These are phyloP conservation scores for Suillus alpinus DNA, from an alignment of 768 basidiomycete genomes.

Conservation along the genomic window DNA sequence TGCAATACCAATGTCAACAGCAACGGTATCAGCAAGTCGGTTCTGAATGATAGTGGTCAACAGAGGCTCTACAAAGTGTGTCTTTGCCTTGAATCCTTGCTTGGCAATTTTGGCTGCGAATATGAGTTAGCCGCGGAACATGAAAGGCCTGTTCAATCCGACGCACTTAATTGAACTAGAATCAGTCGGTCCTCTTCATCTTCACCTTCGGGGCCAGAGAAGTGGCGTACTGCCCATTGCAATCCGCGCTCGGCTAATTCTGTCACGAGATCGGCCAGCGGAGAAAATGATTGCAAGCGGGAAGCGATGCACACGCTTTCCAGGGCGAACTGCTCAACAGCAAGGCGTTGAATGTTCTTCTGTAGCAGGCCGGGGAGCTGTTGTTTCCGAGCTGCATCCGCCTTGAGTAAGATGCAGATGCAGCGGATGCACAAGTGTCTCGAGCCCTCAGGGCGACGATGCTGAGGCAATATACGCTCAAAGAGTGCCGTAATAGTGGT, in stretches of 20 bases:
- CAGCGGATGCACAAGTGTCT: conserved; percentile 19
- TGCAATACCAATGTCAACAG: conserved; percentile 42
- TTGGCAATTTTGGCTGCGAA: conserved; percentile 13
- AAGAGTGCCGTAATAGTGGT: conserved; percentile 24
- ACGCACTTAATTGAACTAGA: conserved; percentile 41
- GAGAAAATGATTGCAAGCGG: conserved; percentile 19
- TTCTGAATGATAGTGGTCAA: conserved; percentile 61
- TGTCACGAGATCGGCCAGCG: conserved; percentile 24
- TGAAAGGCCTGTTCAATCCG: background rate
- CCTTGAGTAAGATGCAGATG: conserved; percentile 26
- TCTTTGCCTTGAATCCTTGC: conserved; percentile 32
- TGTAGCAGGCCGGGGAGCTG: conserved; percentile 23
- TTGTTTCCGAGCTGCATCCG: conserved; percentile 19
- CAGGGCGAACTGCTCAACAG: conserved; percentile 25
- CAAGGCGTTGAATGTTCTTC: conserved; percentile 23
- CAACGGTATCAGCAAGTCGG: conserved; percentile 42
- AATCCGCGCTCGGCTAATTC: conserved; percentile 44
- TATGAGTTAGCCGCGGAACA: background rate
- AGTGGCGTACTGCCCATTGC: conserved; percentile 50
- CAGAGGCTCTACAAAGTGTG: conserved; percentile 69
- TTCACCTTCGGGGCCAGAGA: conserved; percentile 35
- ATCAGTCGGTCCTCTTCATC: conserved; percentile 15
- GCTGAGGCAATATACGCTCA: conserved; percentile 16
- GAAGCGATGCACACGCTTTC: conserved; percentile 34
- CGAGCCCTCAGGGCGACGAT: background rate